Conservation (phyloP, 2,329 filamentous ascomycete species). For the Diaporthe destruens region DNA sequence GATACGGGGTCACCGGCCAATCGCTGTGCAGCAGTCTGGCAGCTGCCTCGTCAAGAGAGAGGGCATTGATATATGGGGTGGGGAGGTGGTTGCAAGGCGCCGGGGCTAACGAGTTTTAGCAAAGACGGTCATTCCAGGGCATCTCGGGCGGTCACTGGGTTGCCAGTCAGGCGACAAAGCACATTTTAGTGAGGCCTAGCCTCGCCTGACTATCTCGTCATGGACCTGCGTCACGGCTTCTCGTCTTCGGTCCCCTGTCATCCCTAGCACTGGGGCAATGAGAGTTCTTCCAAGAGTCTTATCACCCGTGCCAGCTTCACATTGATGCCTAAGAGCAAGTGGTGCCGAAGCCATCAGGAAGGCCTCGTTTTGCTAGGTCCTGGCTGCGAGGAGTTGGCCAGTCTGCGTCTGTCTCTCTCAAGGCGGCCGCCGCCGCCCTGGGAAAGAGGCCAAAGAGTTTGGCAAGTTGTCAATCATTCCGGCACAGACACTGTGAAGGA, state of each 20-base stretch:
- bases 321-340: conserved; percentile 17
- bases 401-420: background rate
- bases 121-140: background rate
- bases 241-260: conserved; percentile 1
- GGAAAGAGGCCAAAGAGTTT: background rate
- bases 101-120: conserved; percentile 18
- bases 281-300: conserved; percentile 25
- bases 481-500: conserved; percentile 1
- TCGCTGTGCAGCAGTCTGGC: conserved; percentile 17
- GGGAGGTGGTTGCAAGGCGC: background rate
- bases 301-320: conserved; percentile 6
- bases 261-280: background rate
- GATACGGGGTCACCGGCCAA: conserved; percentile 23
- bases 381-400: conserved; percentile 5
- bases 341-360: background rate
- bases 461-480: conserved; percentile 4
- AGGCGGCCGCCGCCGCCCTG: conserved; percentile 5
- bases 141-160: background rate
- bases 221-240: background rate
- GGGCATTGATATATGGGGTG: conserved; percentile 12
- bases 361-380: conserved; percentile 2
- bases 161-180: conserved; percentile 25
- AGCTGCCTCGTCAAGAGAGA: conserved; percentile 24
- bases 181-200: conserved; percentile 25
- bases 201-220: conserved; percentile 26